phyloP scores from a whole-genome alignment of 345 rosid genomes.

The Lumnitzera racemosa region DNA sequence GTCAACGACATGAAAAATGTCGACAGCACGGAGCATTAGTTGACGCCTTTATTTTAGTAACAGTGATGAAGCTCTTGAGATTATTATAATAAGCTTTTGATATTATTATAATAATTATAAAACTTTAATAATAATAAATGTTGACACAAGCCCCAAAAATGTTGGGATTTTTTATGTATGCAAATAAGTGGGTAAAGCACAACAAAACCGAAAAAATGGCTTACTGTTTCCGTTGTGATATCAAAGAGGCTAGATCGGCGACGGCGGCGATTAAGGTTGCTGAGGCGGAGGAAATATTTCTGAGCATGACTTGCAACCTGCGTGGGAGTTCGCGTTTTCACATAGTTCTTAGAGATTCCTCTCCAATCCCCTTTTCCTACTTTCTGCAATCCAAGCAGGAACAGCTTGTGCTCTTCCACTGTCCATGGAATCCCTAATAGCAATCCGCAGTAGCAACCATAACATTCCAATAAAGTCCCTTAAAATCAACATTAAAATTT shows the following conservation, averaged over 20 bases:
- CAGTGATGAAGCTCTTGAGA: too few relatives aligned
- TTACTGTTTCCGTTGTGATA: constrained; percentile 74
- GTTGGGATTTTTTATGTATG: too few relatives aligned
- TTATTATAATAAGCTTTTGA: too few relatives aligned
- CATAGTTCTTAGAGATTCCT: constrained; percentile 77
- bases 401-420: constrained; percentile 82
- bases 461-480: neutral
- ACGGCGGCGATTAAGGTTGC: constrained; percentile 74
- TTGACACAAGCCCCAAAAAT: too few relatives aligned
- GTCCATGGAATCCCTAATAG: constrained; percentile 80
- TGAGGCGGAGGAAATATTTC: constrained; percentile 73
- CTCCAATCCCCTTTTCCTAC: constrained; percentile 94
- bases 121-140: too few relatives aligned
- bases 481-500: neutral
- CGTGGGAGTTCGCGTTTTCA: constrained; percentile 69
- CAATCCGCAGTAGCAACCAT: neutral
- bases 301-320: constrained; percentile 98
- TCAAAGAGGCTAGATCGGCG: constrained; percentile 73
- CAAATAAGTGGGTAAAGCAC: neutral
- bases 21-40: too few relatives aligned
- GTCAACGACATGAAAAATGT: too few relatives aligned
- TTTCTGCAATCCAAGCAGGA: constrained; percentile 67
- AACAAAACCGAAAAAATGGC: neutral
- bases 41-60: too few relatives aligned
- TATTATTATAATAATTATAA: too few relatives aligned